Percentiles rank a stretch among this genome's conserved stretches.
phyloP scores from a whole-genome alignment of 345 rosid genomes.

The Rhodamnia rubescens region DNA sequence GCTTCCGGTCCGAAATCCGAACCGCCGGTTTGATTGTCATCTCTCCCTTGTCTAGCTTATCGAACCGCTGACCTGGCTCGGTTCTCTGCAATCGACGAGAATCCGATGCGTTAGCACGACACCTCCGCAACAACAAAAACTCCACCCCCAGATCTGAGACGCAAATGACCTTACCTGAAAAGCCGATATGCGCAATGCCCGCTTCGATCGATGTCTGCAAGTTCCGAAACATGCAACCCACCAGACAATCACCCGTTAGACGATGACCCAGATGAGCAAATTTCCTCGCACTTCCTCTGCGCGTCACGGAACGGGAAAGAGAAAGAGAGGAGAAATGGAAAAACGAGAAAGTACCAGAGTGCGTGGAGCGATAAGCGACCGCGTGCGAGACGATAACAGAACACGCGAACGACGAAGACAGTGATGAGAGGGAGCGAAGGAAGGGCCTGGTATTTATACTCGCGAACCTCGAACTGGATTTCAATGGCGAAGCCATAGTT shows the following conservation, averaged over 20 bases:
- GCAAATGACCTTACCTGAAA: slow-evolving; percentile 26
- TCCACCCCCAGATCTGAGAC: neutral
- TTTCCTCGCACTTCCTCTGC: too few species aligned
- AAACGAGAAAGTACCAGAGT: slow-evolving; percentile 17
- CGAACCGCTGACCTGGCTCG: slow-evolving; percentile 6
- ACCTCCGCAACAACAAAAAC: neutral
- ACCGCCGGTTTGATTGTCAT: slow-evolving; percentile 85
- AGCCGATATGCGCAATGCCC: slow-evolving; percentile 13
- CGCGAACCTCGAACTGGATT: slow-evolving; percentile 6
- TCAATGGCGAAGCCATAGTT: slow-evolving; percentile 1
- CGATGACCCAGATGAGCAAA: neutral
- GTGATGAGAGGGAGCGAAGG: slow-evolving; percentile 9
- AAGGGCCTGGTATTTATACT: slow-evolving; percentile 40
- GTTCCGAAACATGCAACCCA: slow-evolving; percentile 24
- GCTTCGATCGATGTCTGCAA: slow-evolving; percentile 22
- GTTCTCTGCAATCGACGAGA: slow-evolving; percentile 24
- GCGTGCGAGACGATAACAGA: slow-evolving; percentile 1
- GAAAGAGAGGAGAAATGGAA: neutral
- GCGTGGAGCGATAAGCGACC: slow-evolving; percentile 1
- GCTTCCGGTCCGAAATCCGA: slow-evolving; percentile 48
- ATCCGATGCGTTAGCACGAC: neutral
- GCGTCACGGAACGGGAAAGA: neutral
- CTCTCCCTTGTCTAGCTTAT: slow-evolving; percentile 6
- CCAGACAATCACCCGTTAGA: slow-evolving; percentile 12
- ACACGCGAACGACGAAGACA: neutral